Evolutionary conservation across 805 yeast species (phyloP), one percentile per base, ranked within the genome.

Genomic region (Lachancea kluyveri): DNA sequence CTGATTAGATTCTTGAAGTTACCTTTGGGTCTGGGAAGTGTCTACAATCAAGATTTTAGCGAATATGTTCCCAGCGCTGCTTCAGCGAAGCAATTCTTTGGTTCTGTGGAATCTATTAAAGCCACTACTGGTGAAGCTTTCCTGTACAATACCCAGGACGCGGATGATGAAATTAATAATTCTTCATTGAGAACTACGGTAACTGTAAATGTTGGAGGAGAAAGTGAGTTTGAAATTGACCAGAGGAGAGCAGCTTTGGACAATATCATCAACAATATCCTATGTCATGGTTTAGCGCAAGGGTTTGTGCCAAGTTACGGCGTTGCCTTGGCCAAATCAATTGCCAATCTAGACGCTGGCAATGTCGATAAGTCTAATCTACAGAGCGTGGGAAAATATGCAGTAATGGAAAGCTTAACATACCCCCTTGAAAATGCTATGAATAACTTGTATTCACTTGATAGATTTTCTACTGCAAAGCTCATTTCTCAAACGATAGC

Each of bases 91-190:
- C 33, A 41, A 21, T 56, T 42, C 28, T 54, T 41, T 31, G 60
- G 61, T 9, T 36, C 35, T 5, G 11, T 54, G 7, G 57, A 51
- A 17, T 47, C 60, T 3, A 29, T 54, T 8, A 54, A 53, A 31
- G 55, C 54, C 6, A 54, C 60, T 3, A 48, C 50, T 9, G 55
- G 51, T 6, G 60, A 56, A 30, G 47, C 55, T 8, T 49, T 54
- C 24, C 30, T 54, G 10, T 52, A 54, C 40, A 52, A 52, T 27
- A 30, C 47, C 13, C 21, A 30, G 12, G 38, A 35, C 5, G 31
- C 36, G 26, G 37, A 27, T 5, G 39, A 33, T 5, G 38, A 35
- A 17, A 27, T 28, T n/a, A 21, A 24, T 5, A 37, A 37, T 26
- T 14, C 35, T 8, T 42, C 41, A n/a, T 25, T 50, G 16, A 46